Percentiles rank a stretch among this genome's conserved stretches.
Evolutionary conservation across 441 rosid species (phyloP).

Genomic region (Metrosideros polymorpha): DNA sequence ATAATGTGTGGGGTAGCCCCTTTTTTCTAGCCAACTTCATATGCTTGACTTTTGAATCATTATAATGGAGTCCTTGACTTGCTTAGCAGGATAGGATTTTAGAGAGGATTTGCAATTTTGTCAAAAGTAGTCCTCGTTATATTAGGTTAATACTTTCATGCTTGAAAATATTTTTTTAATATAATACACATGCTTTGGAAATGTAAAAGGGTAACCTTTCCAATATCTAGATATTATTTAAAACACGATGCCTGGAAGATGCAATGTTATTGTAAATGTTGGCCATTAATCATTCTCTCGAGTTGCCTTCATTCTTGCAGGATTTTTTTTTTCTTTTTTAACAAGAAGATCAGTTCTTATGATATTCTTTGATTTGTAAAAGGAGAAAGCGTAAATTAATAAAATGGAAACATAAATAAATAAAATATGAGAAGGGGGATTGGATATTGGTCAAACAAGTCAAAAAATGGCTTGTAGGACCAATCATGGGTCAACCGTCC

Average conservation of each 20-base stretch:
- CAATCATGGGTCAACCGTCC: background rate
- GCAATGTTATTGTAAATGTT: background rate
- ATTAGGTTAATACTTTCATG: background rate
- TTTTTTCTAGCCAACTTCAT: background rate
- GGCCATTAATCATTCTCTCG: background rate
- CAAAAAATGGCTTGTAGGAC: background rate
- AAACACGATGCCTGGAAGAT: background rate
- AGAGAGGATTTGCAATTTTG: background rate
- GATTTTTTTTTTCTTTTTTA: background rate
- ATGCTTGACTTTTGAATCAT: background rate
- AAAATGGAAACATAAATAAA: background rate
- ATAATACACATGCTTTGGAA: background rate
- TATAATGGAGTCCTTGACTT: background rate
- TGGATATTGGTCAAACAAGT: background rate
- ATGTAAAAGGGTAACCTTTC: background rate
- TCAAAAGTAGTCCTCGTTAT: background rate
- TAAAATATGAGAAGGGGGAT: background rate
- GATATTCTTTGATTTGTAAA: background rate
- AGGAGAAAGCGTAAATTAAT: background rate
- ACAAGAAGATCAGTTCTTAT: background rate
- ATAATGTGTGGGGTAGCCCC: background rate
- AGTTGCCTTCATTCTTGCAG: background rate
- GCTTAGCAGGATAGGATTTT: background rate
- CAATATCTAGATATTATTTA: background rate
- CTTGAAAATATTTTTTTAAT: background rate